phyloP scores from a whole-genome alignment of 2,329 filamentous ascomycete genomes.

The Phoma sp. region DNA sequence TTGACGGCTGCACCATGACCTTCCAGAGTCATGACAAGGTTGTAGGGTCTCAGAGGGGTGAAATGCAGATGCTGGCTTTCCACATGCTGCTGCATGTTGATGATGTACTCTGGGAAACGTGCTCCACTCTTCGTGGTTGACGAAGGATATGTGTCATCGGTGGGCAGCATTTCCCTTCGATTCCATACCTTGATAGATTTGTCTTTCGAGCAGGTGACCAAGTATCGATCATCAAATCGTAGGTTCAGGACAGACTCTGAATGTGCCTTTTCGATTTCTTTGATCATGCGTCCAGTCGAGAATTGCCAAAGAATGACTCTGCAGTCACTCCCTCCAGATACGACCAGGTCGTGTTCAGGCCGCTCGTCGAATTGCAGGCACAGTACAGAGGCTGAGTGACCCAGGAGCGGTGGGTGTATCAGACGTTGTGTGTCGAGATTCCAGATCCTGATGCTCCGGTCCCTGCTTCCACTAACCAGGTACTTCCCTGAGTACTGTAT shows the following conservation, averaged over 20 bases:
- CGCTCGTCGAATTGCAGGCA: slow-evolving; percentile 94
- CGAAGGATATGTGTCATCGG: slow-evolving; percentile 50
- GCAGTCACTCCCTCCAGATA: slow-evolving; percentile 92
- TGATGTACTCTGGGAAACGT: slow-evolving; percentile 61
- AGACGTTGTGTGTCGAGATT: slow-evolving; percentile 82
- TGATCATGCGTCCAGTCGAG: slow-evolving; percentile 84
- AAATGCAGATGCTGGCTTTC: slow-evolving; percentile 52
- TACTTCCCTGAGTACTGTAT: slow-evolving; percentile 87
- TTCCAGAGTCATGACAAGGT: slow-evolving; percentile 78
- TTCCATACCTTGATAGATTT: slow-evolving; percentile 98
- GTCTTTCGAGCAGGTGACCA: slow-evolving; percentile 97
- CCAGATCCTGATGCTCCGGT: slow-evolving; percentile 89
- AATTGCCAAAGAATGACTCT: slow-evolving; percentile 92
- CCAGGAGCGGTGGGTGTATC: slow-evolving; percentile 73
- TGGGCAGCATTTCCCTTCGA: slow-evolving; percentile 60
- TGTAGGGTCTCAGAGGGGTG: slow-evolving; percentile 71
- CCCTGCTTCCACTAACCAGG: slow-evolving; percentile 91
- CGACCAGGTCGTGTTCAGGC: slow-evolving; percentile 87
- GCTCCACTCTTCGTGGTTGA: slow-evolving; percentile 53
- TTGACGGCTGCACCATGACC: slow-evolving; percentile 94
- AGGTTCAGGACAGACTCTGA: slow-evolving; percentile 92
- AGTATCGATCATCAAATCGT: slow-evolving; percentile 86
- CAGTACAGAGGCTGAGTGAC: slow-evolving; percentile 85
- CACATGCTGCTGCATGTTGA: slow-evolving; percentile 56
- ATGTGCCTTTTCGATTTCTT: slow-evolving; percentile 79